These are phyloP conservation scores for Eleusine indica DNA, from an alignment of 176 grass and related monocot species.

Conservation along the genomic window DNA sequence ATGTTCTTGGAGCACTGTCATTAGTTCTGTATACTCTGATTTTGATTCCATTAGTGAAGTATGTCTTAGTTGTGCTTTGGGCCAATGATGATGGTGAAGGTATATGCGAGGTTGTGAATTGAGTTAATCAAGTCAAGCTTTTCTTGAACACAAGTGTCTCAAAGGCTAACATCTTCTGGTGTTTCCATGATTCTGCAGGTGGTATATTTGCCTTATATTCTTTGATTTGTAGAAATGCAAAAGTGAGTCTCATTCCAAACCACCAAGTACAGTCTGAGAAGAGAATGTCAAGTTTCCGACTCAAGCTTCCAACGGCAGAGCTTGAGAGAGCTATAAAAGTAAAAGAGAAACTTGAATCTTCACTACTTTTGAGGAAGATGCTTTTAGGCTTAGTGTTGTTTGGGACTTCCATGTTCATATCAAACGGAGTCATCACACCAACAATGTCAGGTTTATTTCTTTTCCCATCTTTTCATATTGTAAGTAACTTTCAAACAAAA, in stretches of 20 bases:
- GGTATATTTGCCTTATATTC: slow-evolving; percentile 99
- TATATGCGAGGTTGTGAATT: slow-evolving; percentile 62
- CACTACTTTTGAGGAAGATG: slow-evolving; percentile 65
- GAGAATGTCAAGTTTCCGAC: slow-evolving; percentile 76
- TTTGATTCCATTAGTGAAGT: slow-evolving; percentile 85
- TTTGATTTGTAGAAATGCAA: slow-evolving; percentile 88
- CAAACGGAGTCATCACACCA: slow-evolving; percentile 94
- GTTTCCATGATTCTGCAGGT: slow-evolving; percentile 59
- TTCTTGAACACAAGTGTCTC: slow-evolving; percentile 8
- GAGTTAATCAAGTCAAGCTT: slow-evolving; percentile 31
- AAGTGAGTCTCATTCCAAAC: slow-evolving; percentile 81
- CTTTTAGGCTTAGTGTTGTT: slow-evolving; percentile 84
- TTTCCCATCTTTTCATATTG: slow-evolving; percentile 24
- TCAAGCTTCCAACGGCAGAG: slow-evolving; percentile 71
- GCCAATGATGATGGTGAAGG: slow-evolving; percentile 94
- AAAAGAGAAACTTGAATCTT: slow-evolving; percentile 88
- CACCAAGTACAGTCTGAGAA: slow-evolving; percentile 82
- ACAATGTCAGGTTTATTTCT: slow-evolving; percentile 89
- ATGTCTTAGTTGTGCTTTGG: slow-evolving; percentile 83
- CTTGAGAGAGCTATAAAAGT: slow-evolving; percentile 88
- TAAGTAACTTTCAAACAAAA: background rate
- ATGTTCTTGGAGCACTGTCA: slow-evolving; percentile 94
- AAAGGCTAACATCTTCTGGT: slow-evolving; percentile 43
- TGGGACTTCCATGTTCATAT: slow-evolving; percentile 94
- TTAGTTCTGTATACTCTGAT: slow-evolving; percentile 89